Conservation (phyloP, 345 rosid species). For the Aethionema arabicum region DNA sequence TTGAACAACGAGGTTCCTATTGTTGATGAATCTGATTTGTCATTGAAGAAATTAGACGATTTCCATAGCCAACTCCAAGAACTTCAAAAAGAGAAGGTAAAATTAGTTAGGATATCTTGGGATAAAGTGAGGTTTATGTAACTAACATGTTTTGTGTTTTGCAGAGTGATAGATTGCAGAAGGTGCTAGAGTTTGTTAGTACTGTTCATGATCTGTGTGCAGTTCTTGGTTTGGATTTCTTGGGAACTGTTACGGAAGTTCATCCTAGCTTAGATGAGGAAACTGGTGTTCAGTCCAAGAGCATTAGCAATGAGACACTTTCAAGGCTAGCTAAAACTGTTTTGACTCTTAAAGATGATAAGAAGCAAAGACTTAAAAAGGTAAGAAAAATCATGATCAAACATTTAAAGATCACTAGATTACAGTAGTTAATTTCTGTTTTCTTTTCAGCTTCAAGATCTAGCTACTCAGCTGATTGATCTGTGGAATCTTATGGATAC, state of each 20-base stretch:
- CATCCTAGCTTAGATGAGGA: constrained; percentile 97
- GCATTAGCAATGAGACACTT: constrained; percentile 94
- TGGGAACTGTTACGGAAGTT: constrained; percentile 76
- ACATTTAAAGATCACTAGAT: constrained; percentile 2
- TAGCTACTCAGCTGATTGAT: constrained; percentile 77
- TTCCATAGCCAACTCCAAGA: constrained; percentile 81
- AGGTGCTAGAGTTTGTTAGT: constrained; percentile 89
- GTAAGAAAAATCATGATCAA: constrained; percentile 35
- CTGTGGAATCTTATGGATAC: constrained; percentile 99
- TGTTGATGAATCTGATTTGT: constrained; percentile 86
- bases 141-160: constrained; percentile 24
- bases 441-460: constrained; percentile 85
- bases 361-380: constrained; percentile 92
- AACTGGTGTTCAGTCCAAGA: constrained; percentile 66
- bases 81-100: constrained; percentile 96
- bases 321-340: constrained; percentile 85
- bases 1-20: constrained; percentile 54
- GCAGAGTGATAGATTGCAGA: constrained; percentile 89
- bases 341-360: constrained; percentile 73
- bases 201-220: constrained; percentile 93
- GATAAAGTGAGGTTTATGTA: not conserved
- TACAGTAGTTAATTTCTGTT: not conserved
- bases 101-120: constrained; percentile 6
- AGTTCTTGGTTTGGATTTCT: constrained; percentile 92
- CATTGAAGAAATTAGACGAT: constrained; percentile 77